phyloP scores from a whole-genome alignment of 441 rosid genomes.

The Raphanus hybrid region DNA sequence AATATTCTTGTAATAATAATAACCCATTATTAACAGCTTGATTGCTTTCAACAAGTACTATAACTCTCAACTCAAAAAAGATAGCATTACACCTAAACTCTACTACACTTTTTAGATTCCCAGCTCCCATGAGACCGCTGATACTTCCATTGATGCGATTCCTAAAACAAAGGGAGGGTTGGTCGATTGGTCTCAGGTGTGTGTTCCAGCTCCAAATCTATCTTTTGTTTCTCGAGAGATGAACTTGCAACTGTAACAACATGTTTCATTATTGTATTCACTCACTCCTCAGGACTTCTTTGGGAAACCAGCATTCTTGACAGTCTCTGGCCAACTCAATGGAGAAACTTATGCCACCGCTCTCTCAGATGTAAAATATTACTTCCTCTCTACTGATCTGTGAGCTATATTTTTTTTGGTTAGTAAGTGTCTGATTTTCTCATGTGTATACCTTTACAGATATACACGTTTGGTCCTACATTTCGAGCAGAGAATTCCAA shows the following conservation, averaged over 20 bases:
- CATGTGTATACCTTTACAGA: constrained; percentile 44
- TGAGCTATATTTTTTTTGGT: constrained; percentile 5
- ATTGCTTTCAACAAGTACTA: neutral
- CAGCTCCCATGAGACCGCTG: constrained; percentile 59
- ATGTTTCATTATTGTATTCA: constrained; percentile 33
- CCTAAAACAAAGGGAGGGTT: constrained; percentile 77
- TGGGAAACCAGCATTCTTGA: constrained; percentile 94
- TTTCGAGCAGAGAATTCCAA: constrained; percentile 97
- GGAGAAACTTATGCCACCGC: constrained; percentile 35
- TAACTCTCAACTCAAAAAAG: neutral
- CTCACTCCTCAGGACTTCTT: constrained; percentile 75
- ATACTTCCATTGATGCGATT: constrained; percentile 59
- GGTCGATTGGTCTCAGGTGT: constrained; percentile 91
- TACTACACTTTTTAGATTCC: constrained; percentile 56
- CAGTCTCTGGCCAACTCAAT: constrained; percentile 98
- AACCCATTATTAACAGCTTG: neutral
- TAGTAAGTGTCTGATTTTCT: neutral
- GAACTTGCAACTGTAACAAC: constrained; percentile 13
- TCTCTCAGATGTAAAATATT: too few relatives aligned
- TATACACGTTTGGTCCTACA: constrained; percentile 97
- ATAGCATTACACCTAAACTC: too few relatives aligned
- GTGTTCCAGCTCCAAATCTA: too few relatives aligned
- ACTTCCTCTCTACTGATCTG: neutral
- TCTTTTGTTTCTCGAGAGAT: neutral
- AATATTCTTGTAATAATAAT: neutral